Conservation (phyloP, 1,284 basidiomycete species). For the Pulveroboletus sp. region DNA sequence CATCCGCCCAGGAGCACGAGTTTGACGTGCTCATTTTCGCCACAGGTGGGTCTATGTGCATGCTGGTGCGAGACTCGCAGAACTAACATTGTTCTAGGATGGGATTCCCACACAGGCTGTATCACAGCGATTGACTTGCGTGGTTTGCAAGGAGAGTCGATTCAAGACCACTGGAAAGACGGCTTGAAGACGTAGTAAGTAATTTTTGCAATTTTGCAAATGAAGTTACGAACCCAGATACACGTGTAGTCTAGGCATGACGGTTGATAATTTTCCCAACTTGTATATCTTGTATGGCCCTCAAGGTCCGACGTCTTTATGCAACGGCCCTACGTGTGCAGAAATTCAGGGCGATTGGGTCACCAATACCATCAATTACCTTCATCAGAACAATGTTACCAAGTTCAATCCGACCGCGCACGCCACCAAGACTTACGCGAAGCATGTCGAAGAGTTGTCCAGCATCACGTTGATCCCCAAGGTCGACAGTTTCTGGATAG, state of each 20-base stretch:
- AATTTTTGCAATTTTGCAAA: too few species aligned
- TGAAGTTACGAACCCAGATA: too few species aligned
- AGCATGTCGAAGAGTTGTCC: neutral
- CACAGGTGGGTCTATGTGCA: conserved; percentile 7
- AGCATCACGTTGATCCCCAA: neutral
- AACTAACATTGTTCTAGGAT: neutral
- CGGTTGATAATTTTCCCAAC: neutral
- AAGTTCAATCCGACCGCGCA: neutral
- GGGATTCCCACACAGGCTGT: neutral
- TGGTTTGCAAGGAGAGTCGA: conserved; percentile 8
- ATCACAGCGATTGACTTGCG: neutral
- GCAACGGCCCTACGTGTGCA: neutral
- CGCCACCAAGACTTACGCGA: neutral
- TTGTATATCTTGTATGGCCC: neutral
- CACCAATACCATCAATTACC: neutral
- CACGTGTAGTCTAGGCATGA: neutral
- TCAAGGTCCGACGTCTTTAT: neutral
- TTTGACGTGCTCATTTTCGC: conserved; percentile 21
- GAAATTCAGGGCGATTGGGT: neutral
- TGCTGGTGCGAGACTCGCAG: too few species aligned
- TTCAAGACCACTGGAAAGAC: conserved; percentile 14
- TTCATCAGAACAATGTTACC: neutral
- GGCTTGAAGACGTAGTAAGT: conserved; percentile 9
- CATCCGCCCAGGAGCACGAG: conserved; percentile 7
- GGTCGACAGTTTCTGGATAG: neutral